Evolutionary conservation across 768 basidiomycete species (phyloP).

Genomic region (Cystobasidium tubakii): DNA sequence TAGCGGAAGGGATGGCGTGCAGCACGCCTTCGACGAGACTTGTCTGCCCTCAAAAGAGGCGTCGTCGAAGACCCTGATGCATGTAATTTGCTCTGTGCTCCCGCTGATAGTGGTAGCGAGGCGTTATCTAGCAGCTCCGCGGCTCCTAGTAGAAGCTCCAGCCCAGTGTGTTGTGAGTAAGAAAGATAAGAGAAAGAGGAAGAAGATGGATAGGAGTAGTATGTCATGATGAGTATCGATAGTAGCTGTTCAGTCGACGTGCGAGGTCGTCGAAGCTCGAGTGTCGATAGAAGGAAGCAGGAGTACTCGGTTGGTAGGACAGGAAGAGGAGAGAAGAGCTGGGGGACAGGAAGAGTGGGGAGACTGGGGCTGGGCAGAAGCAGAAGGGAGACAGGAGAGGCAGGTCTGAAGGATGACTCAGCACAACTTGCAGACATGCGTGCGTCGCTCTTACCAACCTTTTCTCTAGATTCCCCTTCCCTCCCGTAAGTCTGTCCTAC

Average conservation of each 20-base stretch:
- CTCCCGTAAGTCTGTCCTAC: not conserved
- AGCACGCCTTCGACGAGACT: too few species aligned
- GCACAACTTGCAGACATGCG: not conserved
- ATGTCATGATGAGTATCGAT: not conserved
- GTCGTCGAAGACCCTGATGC: not conserved
- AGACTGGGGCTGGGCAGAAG: not conserved
- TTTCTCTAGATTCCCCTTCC: not conserved
- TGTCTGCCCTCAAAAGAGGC: not conserved
- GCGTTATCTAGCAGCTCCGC: not conserved
- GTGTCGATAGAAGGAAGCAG: too few species aligned
- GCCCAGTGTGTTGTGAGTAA: not conserved
- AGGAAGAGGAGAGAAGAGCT: not conserved
- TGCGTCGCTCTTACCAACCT: not conserved
- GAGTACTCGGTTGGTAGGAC: not conserved
- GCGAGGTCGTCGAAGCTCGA: not conserved
- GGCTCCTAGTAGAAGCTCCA: not conserved
- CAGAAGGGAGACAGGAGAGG: not conserved
- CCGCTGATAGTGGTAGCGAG: too few species aligned
- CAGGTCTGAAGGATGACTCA: not conserved
- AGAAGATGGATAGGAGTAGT: not conserved
- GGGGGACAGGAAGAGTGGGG: not conserved
- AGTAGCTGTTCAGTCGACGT: not conserved
- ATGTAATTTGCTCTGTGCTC: not conserved
- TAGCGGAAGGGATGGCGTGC: too few species aligned
- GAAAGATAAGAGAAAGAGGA: too few species aligned